phyloP scores from a whole-genome alignment of 148 eudicot genomes.

The Tetragonia tetragonoides region DNA sequence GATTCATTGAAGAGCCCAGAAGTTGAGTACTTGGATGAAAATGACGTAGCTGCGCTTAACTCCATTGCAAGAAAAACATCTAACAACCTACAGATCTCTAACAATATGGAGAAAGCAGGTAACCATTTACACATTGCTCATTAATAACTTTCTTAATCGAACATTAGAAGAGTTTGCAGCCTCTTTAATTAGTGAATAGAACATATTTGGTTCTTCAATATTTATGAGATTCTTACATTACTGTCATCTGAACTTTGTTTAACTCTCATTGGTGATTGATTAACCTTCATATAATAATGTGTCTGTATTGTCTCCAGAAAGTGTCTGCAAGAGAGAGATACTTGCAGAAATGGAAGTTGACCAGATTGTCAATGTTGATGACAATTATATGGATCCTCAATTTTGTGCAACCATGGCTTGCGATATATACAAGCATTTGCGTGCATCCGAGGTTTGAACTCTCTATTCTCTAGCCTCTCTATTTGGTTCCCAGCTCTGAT shows the following conservation, averaged over 20 bases:
- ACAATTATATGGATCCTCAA: conserved; percentile 70
- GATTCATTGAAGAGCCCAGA: conserved; percentile 88
- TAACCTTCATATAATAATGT: background rate
- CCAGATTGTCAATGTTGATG: conserved; percentile 60
- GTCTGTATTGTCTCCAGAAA: conserved; percentile 30
- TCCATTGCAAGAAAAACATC: conserved; percentile 67
- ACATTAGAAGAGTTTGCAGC: background rate
- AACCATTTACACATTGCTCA: background rate
- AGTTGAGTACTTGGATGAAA: conserved; percentile 70
- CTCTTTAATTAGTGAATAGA: background rate
- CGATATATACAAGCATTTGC: conserved; percentile 84
- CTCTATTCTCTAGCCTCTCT: background rate
- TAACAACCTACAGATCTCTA: conserved; percentile 58
- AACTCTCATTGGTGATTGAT: background rate
- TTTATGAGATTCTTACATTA: background rate
- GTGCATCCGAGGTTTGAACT: conserved; percentile 71
- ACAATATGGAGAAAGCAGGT: conserved; percentile 54
- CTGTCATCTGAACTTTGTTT: background rate
- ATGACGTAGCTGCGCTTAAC: conserved; percentile 48
- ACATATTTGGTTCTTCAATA: background rate
- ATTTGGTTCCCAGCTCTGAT: background rate
- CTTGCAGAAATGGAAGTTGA: conserved; percentile 44
- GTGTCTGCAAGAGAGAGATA: conserved; percentile 62
- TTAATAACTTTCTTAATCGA: background rate
- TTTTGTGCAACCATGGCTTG: conserved; percentile 85